Percentiles rank a stretch among this genome's conserved stretches.
Conservation (phyloP, 202 grass and related monocot species). For the Panicum virgatum region DNA sequence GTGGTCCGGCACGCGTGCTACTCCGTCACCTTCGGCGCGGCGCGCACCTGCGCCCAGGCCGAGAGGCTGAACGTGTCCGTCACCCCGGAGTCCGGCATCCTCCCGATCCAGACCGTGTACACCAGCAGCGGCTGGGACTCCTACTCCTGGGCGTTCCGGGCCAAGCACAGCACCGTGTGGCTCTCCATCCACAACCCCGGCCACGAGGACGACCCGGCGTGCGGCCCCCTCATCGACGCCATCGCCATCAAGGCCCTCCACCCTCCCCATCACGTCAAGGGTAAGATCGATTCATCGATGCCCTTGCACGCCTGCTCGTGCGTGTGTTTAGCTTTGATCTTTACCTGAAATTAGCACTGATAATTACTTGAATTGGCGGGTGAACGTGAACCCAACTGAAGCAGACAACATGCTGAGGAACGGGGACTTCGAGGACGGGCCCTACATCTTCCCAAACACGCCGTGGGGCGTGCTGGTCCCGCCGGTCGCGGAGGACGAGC, state of each 20-base stretch:
- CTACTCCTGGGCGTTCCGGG: conserved; percentile 67
- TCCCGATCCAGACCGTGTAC: conserved; percentile 75
- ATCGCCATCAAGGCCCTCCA: conserved; percentile 59
- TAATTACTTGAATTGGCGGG: not conserved
- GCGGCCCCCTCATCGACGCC: conserved; percentile 74
- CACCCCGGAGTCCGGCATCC: conserved; percentile 53
- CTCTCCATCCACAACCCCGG: conserved; percentile 79
- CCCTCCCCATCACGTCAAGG: conserved; percentile 24
- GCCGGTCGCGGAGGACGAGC: conserved; percentile 55
- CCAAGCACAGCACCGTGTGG: conserved; percentile 33
- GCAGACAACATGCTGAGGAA: conserved; percentile 69
- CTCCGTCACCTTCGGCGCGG: conserved; percentile 65
- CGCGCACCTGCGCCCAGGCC: conserved; percentile 69
- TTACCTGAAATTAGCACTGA: not conserved
- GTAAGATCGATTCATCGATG: conserved; percentile 18
- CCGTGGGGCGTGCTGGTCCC: conserved; percentile 70
- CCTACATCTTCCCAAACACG: conserved; percentile 53
- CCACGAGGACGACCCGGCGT: conserved; percentile 67
- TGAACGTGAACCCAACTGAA: not conserved
- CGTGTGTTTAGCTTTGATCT: too few relatives aligned
- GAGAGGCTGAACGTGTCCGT: conserved; percentile 74
- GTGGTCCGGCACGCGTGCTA: conserved; percentile 43
- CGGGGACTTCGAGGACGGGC: conserved; percentile 79
- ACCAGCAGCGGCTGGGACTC: conserved; percentile 73
- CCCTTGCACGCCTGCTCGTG: too few relatives aligned